Conservation (phyloP, 176 grass and related monocot species). For the Oropetium thomaeum region DNA sequence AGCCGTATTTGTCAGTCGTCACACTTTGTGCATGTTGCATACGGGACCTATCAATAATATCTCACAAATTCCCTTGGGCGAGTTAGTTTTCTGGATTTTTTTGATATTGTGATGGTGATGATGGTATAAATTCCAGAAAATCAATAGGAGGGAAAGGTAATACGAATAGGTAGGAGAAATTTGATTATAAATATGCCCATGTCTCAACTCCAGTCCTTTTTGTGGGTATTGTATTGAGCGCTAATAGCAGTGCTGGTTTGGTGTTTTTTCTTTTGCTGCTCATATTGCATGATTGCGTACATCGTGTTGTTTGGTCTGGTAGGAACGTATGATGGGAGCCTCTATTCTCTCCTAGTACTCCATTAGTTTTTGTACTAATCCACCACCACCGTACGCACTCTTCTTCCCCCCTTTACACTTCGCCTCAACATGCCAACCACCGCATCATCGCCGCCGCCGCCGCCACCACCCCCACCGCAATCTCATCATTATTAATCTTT, state of each 20-base stretch:
- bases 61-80: background rate
- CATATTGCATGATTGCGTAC: conserved; percentile 15
- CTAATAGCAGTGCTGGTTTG: background rate
- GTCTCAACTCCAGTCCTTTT: background rate
- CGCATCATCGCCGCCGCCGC: background rate
- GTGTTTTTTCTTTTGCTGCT: conserved; percentile 14
- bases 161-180: conserved; percentile 3
- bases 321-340: conserved; percentile 5
- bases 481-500: conserved; percentile 26
- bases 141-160: background rate
- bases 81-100: background rate
- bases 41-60: background rate
- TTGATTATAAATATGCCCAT: conserved; percentile 21
- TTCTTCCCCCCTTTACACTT: conserved; percentile 15
- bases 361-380: background rate
- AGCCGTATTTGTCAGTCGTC: conserved; percentile 32
- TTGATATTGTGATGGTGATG: background rate
- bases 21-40: conserved; percentile 35
- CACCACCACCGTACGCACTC: conserved; percentile 18
- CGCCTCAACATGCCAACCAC: conserved; percentile 31
- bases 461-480: conserved; percentile 4
- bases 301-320: background rate
- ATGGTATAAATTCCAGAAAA: conserved; percentile 2
- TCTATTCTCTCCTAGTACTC: background rate
- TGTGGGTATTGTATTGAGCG: background rate